Evolutionary conservation across 2,329 filamentous ascomycete genomes (phyloP), one percentile per base, ranked within the genome.

Genomic region (Hypoxylon sp.): DNA sequence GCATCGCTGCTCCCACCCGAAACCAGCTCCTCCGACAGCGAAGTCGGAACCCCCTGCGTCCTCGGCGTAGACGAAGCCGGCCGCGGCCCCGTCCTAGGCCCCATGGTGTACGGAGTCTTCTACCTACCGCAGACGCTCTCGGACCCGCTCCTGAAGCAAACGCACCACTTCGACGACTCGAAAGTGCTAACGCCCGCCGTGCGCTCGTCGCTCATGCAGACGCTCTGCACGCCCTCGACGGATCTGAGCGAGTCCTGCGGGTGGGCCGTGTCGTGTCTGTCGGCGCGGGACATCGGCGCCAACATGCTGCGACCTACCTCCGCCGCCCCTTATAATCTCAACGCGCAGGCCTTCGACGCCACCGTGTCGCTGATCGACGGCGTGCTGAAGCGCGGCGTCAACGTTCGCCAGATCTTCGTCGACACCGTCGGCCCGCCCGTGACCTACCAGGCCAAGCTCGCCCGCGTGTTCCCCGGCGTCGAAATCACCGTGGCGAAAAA

Each of bases 51-150:
- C 48, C 80, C 85, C 66, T 94, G 90, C 71, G 87, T 89, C 13
- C 80, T 97, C 15, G 93, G 93, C 56, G 88, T 97, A 40, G 93
- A 97, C 71, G 93, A 97, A 77, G 93, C 93, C 61, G 93, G 93
- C 34, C 85, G 93, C 66, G 93, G 93, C 1, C 93, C 93, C 16
- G 93, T 97, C n/a, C 82, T 97, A 8, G 93, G 90, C 61, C 87
- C 78, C 63, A 87, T 89, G 86, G 84, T 88, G 63, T 89, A 89
- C 75, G 82, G 79, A 59, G 76, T 86, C 64, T 87, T 87, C 74
- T 86, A 82, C 75, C 89, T 95, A 60, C 95, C 95, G 41, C 71
- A 90, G 2, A 79, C 84, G 0, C 76, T 85, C 19, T 82, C 87
- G 17, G 85, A 87, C 67, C 80, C 88, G 1, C 83, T 97, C 19